phyloP scores from a whole-genome alignment of 345 rosid genomes.

The Eucalyptus victrix region DNA sequence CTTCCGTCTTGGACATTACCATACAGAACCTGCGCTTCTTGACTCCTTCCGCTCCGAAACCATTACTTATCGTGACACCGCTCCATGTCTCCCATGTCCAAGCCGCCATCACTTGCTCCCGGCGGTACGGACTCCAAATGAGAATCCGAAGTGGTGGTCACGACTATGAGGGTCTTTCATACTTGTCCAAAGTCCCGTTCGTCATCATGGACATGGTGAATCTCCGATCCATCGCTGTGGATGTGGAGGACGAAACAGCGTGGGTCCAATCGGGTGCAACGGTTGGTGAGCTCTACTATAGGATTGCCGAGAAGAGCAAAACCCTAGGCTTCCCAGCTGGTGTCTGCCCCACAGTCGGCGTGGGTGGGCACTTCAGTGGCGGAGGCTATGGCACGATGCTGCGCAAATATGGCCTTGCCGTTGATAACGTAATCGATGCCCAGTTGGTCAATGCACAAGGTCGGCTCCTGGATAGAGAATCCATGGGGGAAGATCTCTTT shows the following conservation, averaged over 20 bases:
- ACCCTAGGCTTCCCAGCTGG: not conserved
- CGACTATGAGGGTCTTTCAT: not conserved
- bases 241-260: not conserved
- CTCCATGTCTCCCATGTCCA: slow-evolving; percentile 19
- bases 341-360: not conserved
- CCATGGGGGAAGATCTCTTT: not conserved
- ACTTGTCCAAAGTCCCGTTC: not conserved
- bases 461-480: not conserved
- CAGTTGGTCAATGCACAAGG: not conserved
- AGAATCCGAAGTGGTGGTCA: not conserved
- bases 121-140: not conserved
- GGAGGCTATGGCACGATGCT: not conserved
- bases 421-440: not conserved
- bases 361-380: not conserved
- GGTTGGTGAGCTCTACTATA: not conserved
- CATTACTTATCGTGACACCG: slow-evolving; percentile 15
- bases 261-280: not conserved
- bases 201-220: not conserved
- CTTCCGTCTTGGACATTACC: not conserved
- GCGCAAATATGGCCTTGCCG: not conserved
- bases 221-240: not conserved
- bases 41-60: slow-evolving; percentile 3
- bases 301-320: not conserved
- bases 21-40: not conserved
- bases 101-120: slow-evolving; percentile 13